phyloP scores from a whole-genome alignment of 129 eudicot genomes.

The Escallonia herrerae region DNA sequence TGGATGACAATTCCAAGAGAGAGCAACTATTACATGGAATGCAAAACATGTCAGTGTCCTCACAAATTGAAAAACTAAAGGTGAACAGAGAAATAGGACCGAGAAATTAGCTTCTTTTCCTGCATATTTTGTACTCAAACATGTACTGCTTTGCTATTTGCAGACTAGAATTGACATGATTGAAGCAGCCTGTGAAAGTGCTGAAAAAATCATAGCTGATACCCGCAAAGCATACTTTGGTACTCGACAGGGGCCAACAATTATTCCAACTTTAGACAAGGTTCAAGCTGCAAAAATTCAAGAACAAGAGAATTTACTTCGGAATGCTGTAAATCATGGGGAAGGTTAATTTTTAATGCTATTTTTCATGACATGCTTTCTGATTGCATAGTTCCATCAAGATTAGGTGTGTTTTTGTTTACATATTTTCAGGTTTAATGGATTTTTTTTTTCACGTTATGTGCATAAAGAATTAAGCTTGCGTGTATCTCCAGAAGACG shows the following conservation, averaged over 20 bases:
- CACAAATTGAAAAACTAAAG: slow-evolving; percentile 84
- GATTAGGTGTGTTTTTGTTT: neutral
- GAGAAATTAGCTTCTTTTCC: neutral
- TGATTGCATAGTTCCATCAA: neutral
- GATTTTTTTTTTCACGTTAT: neutral
- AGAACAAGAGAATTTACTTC: slow-evolving; percentile 78
- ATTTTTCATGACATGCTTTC: neutral
- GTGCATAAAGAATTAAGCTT: too few species aligned
- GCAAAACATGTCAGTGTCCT: slow-evolving; percentile 67
- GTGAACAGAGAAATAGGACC: slow-evolving; percentile 19
- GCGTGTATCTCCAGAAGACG: too few species aligned
- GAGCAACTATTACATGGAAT: slow-evolving; percentile 82
- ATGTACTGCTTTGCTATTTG: slow-evolving; percentile 4
- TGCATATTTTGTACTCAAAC: neutral
- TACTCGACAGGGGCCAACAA: slow-evolving; percentile 71
- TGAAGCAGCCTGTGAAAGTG: slow-evolving; percentile 96
- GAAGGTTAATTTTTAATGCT: slow-evolving; percentile 46
- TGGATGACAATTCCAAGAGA: slow-evolving; percentile 72
- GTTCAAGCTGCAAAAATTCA: slow-evolving; percentile 94
- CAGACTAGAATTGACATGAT: slow-evolving; percentile 95
- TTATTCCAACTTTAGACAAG: slow-evolving; percentile 74
- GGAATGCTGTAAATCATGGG: slow-evolving; percentile 90
- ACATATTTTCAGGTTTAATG: neutral
- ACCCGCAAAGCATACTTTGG: slow-evolving; percentile 83
- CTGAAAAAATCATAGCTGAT: slow-evolving; percentile 93